These are phyloP conservation scores for Daldinia grandis DNA, from an alignment of 495 filamentous ascomycete species.

Conservation along the genomic window DNA sequence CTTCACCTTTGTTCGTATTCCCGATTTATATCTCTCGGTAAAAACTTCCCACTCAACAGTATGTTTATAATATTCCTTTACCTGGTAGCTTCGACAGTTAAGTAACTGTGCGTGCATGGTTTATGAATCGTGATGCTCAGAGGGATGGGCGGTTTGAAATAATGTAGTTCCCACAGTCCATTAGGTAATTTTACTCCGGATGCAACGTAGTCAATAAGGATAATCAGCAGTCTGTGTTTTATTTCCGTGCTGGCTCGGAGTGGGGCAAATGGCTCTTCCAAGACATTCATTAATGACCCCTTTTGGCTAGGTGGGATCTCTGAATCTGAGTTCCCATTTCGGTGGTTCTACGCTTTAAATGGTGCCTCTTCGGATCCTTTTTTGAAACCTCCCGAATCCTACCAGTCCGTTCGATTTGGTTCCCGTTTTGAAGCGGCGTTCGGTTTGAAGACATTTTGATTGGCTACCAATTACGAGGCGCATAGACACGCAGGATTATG, in stretches of 20 bases:
- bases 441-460: slow-evolving; percentile 4
- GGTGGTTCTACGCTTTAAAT: neutral
- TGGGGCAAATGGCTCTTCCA: slow-evolving; percentile 19
- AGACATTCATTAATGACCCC: slow-evolving; percentile 8
- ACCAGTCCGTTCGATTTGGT: slow-evolving; percentile 10
- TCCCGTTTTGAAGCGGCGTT: slow-evolving; percentile 24
- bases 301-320: slow-evolving; percentile 11
- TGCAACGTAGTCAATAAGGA: neutral
- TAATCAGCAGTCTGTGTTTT: neutral
- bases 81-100: neutral
- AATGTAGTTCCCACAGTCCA: neutral
- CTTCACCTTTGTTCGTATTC: neutral
- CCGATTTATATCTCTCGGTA: neutral
- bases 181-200: neutral
- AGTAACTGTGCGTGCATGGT: neutral
- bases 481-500: neutral
- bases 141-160: neutral
- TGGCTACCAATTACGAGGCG: slow-evolving; percentile 38
- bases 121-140: neutral
- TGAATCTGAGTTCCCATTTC: slow-evolving; percentile 17
- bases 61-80: neutral
- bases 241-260: neutral
- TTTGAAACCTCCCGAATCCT: slow-evolving; percentile 29
- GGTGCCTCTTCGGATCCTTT: slow-evolving; percentile 23
- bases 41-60: neutral